These are phyloP conservation scores for Scedosporium boydii DNA, from an alignment of 2,329 filamentous ascomycete species.

Conservation along the genomic window DNA sequence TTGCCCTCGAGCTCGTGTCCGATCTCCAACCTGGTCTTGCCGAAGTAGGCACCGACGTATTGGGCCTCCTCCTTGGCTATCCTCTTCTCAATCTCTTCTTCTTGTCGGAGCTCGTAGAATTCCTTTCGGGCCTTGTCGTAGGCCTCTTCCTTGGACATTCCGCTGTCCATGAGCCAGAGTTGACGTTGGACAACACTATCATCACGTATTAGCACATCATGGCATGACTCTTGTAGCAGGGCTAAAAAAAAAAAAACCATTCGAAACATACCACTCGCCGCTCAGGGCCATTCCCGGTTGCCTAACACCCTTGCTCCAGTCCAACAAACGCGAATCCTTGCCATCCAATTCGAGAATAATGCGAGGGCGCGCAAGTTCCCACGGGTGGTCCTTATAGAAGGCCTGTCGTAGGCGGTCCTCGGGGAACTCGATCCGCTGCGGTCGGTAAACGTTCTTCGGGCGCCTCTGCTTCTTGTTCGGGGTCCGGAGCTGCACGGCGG, in stretches of 20 bases:
- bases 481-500: conserved; percentile 35
- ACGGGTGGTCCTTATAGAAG: conserved; percentile 92
- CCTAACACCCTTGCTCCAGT: conserved; percentile 68
- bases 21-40: conserved; percentile 63
- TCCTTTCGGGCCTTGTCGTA: conserved; percentile 85
- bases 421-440: conserved; percentile 65
- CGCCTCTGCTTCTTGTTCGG: conserved; percentile 37
- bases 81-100: conserved; percentile 72
- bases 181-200: conserved; percentile 85
- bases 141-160: conserved; percentile 54
- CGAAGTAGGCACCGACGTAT: conserved; percentile 81
- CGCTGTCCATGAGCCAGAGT: conserved; percentile 65
- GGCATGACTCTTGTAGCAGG: neutral
- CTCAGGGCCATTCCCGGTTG: conserved; percentile 70
- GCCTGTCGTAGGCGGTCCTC: conserved; percentile 73
- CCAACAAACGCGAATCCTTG: conserved; percentile 62
- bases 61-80: conserved; percentile 82
- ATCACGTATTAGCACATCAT: neutral
- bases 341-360: conserved; percentile 80
- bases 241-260: neutral
- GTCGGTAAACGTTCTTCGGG: conserved; percentile 70
- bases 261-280: conserved; percentile 65
- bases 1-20: conserved; percentile 75
- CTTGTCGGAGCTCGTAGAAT: conserved; percentile 77
- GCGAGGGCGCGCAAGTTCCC: conserved; percentile 86